These are phyloP conservation scores for Pseudocercospora musae DNA, from an alignment of 2,329 filamentous ascomycete genomes.

Conservation along the genomic window DNA sequence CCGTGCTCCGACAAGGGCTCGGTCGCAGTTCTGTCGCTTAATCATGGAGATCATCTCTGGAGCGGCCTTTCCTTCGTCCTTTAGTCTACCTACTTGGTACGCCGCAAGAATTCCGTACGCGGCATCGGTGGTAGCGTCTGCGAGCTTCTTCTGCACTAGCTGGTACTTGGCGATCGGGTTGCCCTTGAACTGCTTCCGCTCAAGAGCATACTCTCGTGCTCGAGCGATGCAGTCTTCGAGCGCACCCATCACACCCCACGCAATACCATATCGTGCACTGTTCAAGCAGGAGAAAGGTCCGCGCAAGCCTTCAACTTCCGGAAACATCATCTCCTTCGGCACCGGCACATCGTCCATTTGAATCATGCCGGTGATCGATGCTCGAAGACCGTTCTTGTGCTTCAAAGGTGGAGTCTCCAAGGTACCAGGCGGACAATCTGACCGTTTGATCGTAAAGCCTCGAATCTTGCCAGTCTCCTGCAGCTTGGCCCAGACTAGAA, in stretches of 20 bases:
- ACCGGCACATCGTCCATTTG: constrained; percentile 90
- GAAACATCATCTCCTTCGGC: constrained; percentile 89
- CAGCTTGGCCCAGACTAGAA: constrained; percentile 90
- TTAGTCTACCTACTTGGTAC: constrained; percentile 85
- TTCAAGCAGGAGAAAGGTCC: constrained; percentile 95
- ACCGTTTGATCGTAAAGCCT: constrained; percentile 85
- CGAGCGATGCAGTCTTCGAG: constrained; percentile 85
- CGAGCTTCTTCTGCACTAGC: constrained; percentile 94
- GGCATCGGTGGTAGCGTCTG: constrained; percentile 86
- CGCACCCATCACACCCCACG: constrained; percentile 89
- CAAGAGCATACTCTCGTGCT: constrained; percentile 81
- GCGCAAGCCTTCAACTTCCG: constrained; percentile 76
- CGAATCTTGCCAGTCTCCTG: constrained; percentile 89
- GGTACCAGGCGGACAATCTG: constrained; percentile 79
- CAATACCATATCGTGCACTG: constrained; percentile 88
- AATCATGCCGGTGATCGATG: constrained; percentile 96
- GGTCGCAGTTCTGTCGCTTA: constrained; percentile 96
- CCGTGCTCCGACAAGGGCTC: constrained; percentile 75
- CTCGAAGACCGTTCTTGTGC: constrained; percentile 90
- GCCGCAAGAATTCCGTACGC: constrained; percentile 88
- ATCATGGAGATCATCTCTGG: constrained; percentile 98
- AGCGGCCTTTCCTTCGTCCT: constrained; percentile 81
- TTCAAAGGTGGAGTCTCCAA: constrained; percentile 89
- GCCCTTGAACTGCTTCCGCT: constrained; percentile 91
- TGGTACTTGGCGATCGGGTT: constrained; percentile 96